Evolutionary conservation across 2,329 filamentous ascomycete genomes (phyloP), one percentile per base, ranked within the genome.

Genomic region (Pseudogymnoascus sp.): DNA sequence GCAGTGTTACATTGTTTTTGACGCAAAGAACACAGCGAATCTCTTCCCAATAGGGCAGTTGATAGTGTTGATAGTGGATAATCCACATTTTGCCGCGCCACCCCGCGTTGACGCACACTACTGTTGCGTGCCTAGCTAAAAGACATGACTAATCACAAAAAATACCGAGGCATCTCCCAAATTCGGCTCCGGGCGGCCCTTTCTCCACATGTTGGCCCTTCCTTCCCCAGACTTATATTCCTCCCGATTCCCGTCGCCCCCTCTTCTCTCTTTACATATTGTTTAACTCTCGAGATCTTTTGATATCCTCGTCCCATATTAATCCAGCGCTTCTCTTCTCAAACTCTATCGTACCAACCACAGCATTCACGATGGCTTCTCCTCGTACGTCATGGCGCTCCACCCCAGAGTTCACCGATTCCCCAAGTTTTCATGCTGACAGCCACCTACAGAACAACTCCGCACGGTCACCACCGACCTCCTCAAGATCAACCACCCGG

Each of bases 401-500:
- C 8, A 4, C 26, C 49, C 29, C n/a, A 55, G 26, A 21, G 49
- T 5, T 26, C 11, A 45, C 33, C 14, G 26, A 12, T 33, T 21
- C 59, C 55, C 38, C 23, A 45, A 39, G 63, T 62, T 60, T 59
- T 29, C 63, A 60, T 67, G 62, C 68, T 75, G 61, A 74, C 65
- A 55, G 8, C 55, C 58, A 21, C 33, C 19, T 23, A 64, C 76
- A 93, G 90, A 94, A 80, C 83, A 90, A 81, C 88, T 99, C 77
- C 90, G 90, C 73, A 99, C 94, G 61, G 87, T 90, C 69, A 82
- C 92, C 72, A 99, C 94, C 70, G 93, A 97, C 84, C 89, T 97
- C 68, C 89, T 99, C 79, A 90, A 91, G 82, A 97, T 99, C 84
- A 91, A 96, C 76, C 94, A 99, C 79, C 94, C 94, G 64, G 82